Base-by-base conservation (phyloP, 257 asterid species). In the Fraxinus excelsior region DNA sequence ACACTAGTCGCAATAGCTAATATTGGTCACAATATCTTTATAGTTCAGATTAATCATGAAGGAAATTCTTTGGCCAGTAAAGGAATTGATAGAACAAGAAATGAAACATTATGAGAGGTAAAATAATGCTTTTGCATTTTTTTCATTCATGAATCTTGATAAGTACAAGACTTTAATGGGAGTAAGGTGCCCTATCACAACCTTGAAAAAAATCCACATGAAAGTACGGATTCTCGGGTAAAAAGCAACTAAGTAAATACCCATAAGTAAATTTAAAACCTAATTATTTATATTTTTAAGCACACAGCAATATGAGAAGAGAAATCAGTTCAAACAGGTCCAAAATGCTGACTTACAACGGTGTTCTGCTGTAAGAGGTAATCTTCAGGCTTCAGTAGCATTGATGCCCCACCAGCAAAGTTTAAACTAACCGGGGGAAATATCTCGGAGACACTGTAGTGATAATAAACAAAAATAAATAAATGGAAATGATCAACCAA, bases 301-400 rank as follows among this genome's bases (percentile, higher is more conserved):
- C 67, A 60, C 25, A 7, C 31, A 23, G 67, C 67, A 60, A 9
- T 18, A 11, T 26, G 26, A 70, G 70, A 19, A 44, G 38, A 80
- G 37, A 62, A 31, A 21, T 19, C 75, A 58, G 67, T 25, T 46
- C 29, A 18, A 60, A 37, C 10, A 44, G 37, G 42, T 66, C 32
- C 31, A 53, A 74, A 64, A 74, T 32, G 26, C 29, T 53, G 82
- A 84, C 99, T 87, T 86, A 95, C 99, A 78, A 93, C 71, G 70
- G 97, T 88, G 83, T 91, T 93, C 84, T 95, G 96, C 90, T 90
- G 97, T 82, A 96, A 86, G 82, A 96, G 99, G 90, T 96, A 96
- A 78, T 93, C 99, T 80, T 86, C 86, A 51, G 98, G 96, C 84
- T 84, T 85, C 80, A 95, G 84, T 28, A 87, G 46, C 99, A 95